Evolutionary conservation across 441 rosid genomes (phyloP).

Genomic region (Brassica hybrid): DNA sequence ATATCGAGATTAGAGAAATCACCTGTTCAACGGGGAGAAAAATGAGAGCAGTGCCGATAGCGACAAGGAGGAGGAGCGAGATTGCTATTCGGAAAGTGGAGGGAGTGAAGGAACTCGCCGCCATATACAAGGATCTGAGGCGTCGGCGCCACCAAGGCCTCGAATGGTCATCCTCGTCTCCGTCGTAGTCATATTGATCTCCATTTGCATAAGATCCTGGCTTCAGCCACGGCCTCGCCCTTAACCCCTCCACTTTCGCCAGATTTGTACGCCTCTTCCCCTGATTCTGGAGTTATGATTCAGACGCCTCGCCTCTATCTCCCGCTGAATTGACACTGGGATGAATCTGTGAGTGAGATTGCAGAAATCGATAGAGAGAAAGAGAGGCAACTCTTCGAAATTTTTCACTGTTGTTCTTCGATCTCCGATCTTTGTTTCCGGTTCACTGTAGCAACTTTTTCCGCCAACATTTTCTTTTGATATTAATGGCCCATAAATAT

Average conservation of each 20-base stretch:
- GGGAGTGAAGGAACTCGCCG: constrained; percentile 27
- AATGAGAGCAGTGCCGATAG: constrained; percentile 37
- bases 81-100: constrained; percentile 42
- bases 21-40: constrained; percentile 45
- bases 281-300: constrained; percentile 19
- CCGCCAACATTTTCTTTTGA: neutral
- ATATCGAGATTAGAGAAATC: neutral
- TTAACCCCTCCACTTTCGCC: constrained; percentile 51
- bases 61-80: constrained; percentile 37
- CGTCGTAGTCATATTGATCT: constrained; percentile 35
- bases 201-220: constrained; percentile 41
- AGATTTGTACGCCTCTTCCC: constrained; percentile 34
- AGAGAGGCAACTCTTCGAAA: too few species aligned
- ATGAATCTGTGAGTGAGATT: neutral
- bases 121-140: constrained; percentile 44
- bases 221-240: constrained; percentile 50
- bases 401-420: too few species aligned
- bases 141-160: constrained; percentile 47
- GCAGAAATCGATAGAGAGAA: constrained; percentile 12
- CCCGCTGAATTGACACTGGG: neutral
- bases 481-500: neutral
- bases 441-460: neutral
- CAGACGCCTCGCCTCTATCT: constrained; percentile 13
- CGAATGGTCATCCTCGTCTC: constrained; percentile 38
- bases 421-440: too few species aligned